Base-by-base conservation (phyloP, 345 rosid species). In the Tarenaya hassleriana region DNA sequence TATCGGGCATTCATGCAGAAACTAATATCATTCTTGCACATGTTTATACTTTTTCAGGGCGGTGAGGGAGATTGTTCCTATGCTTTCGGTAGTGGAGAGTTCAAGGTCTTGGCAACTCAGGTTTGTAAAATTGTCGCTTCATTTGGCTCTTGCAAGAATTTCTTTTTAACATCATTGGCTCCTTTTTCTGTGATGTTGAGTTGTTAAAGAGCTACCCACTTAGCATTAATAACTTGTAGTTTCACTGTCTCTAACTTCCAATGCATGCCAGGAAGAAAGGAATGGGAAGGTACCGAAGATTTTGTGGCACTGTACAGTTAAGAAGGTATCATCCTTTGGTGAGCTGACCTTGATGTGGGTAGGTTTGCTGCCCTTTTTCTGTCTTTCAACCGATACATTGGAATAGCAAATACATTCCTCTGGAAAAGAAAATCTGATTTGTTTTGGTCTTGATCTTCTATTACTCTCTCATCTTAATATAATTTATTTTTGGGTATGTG, bases 51-150 rank as follows among this genome's bases (percentile, higher is more conserved):
- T 59, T 66, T 68, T 65, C 80, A 92, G 98, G 98, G 98, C 64
- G 92, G 96, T 55, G 98, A 87, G 69, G 98, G 98, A 41, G 98
- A 92, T 66, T 87, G 95, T 73, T 92, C 87, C 73, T 92, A 87
- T 64, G 88, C 87, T 54, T 96, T 92, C 44, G 96, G 96, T 61
- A 79, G 83, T 71, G 98, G 98, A 63, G 96, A 92, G 62, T 87
- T 87, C 20, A 96, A 92, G 79, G 98, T 92, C 72, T 70, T 77
- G 47, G 95, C 94, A 48, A 84, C 89, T 7, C 98, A 92, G 98
- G 98, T 91, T 69, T 69, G 76, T 46, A 51, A 52, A 21, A 35
- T 33, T 49, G 43, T 51, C 41, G 42, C 54, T 51, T 2, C 19
- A 47, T 51, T 55, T 24, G 47, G 34, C 47, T 18, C 20, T 41